Evolutionary conservation across 1,284 basidiomycete genomes (phyloP).

Genomic region (Rhodotorula glutinis): DNA sequence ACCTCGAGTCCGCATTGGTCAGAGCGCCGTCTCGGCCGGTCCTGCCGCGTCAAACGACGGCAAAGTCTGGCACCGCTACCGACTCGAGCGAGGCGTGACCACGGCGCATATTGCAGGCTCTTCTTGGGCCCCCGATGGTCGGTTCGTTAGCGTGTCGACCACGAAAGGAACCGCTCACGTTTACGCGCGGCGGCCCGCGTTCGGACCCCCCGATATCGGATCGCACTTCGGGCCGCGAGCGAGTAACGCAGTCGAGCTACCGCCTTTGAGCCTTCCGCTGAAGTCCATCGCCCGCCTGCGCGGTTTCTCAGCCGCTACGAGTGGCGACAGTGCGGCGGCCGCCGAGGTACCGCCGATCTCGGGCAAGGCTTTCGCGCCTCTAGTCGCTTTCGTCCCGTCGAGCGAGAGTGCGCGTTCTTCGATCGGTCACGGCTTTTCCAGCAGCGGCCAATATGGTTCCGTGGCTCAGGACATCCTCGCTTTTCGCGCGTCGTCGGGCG

Average conservation of each 20-base stretch:
- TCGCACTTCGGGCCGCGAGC: conserved; percentile 24
- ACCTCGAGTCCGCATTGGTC: conserved; percentile 44
- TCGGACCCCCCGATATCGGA: conserved; percentile 56
- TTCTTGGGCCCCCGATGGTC: conserved; percentile 61
- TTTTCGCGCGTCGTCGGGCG: conserved; percentile 8
- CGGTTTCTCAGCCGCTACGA: background rate
- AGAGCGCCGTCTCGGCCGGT: background rate
- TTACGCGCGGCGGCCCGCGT: conserved; percentile 71
- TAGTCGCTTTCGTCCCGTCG: conserved; percentile 9
- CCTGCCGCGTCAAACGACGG: conserved; percentile 41
- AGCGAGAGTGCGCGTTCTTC: background rate
- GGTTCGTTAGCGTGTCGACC: conserved; percentile 68
- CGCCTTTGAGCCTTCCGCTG: conserved; percentile 23
- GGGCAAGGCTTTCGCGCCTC: background rate
- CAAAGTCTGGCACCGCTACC: conserved; percentile 63
- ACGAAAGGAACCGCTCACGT: conserved; percentile 57
- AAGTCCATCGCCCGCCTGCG: conserved; percentile 22
- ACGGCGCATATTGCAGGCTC: conserved; percentile 61
- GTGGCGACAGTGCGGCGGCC: no score
- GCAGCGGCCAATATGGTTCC: no score
- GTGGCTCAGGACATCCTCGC: conserved; percentile 21
- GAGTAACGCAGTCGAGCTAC: conserved; percentile 17
- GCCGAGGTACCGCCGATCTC: background rate
- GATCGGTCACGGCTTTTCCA: background rate
- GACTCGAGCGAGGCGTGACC: conserved; percentile 67